phyloP scores from a whole-genome alignment of 306 rosid species.

The Vigna radiata region DNA sequence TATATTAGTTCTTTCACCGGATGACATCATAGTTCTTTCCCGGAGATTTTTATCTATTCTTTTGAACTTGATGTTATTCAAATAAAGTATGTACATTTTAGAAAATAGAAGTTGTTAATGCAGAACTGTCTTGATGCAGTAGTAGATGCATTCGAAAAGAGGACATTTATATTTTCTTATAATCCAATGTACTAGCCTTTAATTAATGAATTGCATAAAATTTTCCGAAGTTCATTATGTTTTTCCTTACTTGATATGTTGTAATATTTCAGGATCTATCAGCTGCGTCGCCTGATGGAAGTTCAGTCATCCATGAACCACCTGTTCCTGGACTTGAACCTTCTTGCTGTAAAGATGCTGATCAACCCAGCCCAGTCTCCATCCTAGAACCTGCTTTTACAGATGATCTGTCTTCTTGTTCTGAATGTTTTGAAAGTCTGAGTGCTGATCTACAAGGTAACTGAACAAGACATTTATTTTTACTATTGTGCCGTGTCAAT shows the following conservation, averaged over 20 bases:
- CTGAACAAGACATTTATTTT: slow-evolving; percentile 32
- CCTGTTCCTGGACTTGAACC: slow-evolving; percentile 62
- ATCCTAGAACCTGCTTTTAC: slow-evolving; percentile 83
- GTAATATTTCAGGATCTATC: slow-evolving; percentile 64
- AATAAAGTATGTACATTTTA: neutral
- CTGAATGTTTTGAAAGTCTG: slow-evolving; percentile 94
- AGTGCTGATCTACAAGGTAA: slow-evolving; percentile 91
- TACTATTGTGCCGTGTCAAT: neutral
- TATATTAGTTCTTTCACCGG: neutral
- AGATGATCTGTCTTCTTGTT: slow-evolving; percentile 80
- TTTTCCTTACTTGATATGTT: slow-evolving; percentile 44
- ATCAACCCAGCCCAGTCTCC: slow-evolving; percentile 98
- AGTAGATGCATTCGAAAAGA: slow-evolving; percentile 17
- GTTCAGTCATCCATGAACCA: slow-evolving; percentile 53
- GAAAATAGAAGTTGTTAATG: neutral
- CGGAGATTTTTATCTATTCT: neutral
- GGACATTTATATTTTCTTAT: slow-evolving; percentile 32
- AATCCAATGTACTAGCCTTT: slow-evolving; percentile 32
- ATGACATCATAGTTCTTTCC: neutral
- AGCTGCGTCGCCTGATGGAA: slow-evolving; percentile 50
- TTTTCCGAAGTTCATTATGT: slow-evolving; percentile 25
- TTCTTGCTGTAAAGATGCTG: slow-evolving; percentile 76
- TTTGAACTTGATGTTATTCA: neutral
- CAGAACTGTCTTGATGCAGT: neutral
- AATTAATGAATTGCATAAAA: slow-evolving; percentile 18